A percentile compares a stretch with the other conserved stretches of the same genome.
phyloP scores from a whole-genome alignment of 345 rosid species.

The Bruguiera parviflora region DNA sequence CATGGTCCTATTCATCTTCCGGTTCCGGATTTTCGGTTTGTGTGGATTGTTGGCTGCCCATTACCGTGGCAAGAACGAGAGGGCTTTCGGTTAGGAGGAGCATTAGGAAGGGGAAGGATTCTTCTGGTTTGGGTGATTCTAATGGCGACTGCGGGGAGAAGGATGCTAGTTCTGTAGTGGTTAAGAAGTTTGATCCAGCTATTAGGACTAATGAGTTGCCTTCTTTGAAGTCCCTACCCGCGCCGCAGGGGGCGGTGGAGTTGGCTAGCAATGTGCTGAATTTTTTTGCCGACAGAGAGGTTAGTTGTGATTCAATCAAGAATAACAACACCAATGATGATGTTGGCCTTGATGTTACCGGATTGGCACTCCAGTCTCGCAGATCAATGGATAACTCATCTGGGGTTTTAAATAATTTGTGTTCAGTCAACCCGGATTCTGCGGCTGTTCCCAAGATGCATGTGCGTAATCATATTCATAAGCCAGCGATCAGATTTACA shows the following conservation, averaged over 20 bases:
- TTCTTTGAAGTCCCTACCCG: not conserved
- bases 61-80: conserved; percentile 24
- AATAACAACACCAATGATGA: not conserved
- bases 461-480: not conserved
- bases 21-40: conserved; percentile 36
- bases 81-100: not conserved
- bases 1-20: conserved; percentile 39
- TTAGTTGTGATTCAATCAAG: not conserved
- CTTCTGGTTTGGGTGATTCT: conserved; percentile 18
- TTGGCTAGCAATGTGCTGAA: conserved; percentile 10
- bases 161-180: conserved; percentile 17
- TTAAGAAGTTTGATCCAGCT: conserved; percentile 25
- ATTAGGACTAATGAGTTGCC: conserved; percentile 29
- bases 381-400: conserved; percentile 32
- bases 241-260: too few species aligned
- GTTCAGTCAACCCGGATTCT: conserved; percentile 11
- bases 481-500: not conserved
- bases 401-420: conserved; percentile 26
- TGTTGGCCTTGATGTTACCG: conserved; percentile 19
- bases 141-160: conserved; percentile 25
- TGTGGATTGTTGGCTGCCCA: conserved; percentile 64
- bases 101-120: conserved; percentile 3
- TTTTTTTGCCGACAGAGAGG: conserved; percentile 9
- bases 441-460: conserved; percentile 2
- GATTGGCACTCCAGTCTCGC: conserved; percentile 38